Evolutionary conservation across 129 eudicot species (phyloP).

Genomic region (Escallonia herrerae): DNA sequence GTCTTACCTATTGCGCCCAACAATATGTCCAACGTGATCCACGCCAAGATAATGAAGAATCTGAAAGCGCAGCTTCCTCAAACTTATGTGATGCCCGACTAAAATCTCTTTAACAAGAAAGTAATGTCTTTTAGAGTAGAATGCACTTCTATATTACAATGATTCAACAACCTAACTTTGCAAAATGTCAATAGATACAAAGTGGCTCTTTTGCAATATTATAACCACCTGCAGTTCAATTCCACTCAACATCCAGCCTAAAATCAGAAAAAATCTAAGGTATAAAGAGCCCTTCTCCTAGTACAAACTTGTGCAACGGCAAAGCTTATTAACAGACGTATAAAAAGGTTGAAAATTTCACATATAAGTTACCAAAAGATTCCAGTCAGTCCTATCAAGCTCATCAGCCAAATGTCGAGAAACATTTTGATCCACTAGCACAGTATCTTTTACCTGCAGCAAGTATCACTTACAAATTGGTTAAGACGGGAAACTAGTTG

Average conservation of each 20-base stretch:
- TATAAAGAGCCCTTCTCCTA: no score
- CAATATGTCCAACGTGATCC: constrained; percentile 99
- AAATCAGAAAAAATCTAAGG: no score
- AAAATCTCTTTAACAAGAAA: constrained; percentile 5
- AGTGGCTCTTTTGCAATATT: no score
- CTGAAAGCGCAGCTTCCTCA: constrained; percentile 42
- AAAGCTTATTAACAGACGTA: no score
- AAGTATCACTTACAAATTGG: background rate
- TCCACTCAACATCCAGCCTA: no score
- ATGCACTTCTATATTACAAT: no score
- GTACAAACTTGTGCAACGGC: no score
- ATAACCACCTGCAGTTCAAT: no score
- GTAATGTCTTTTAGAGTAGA: background rate
- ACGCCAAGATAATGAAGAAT: constrained; percentile 96
- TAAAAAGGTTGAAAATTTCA: no score
- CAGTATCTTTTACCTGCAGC: constrained; percentile 80
- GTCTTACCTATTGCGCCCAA: constrained; percentile 76
- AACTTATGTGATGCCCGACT: constrained; percentile 12
- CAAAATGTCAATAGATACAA: no score
- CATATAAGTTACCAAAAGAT: constrained; percentile 61
- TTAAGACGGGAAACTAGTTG: background rate
- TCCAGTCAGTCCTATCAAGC: constrained; percentile 63
- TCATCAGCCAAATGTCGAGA: constrained; percentile 76
- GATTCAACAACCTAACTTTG: no score
- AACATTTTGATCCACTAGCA: constrained; percentile 92